Conservation (phyloP, 2,329 filamentous ascomycete genomes). For the Fonsecaea monophora region DNA sequence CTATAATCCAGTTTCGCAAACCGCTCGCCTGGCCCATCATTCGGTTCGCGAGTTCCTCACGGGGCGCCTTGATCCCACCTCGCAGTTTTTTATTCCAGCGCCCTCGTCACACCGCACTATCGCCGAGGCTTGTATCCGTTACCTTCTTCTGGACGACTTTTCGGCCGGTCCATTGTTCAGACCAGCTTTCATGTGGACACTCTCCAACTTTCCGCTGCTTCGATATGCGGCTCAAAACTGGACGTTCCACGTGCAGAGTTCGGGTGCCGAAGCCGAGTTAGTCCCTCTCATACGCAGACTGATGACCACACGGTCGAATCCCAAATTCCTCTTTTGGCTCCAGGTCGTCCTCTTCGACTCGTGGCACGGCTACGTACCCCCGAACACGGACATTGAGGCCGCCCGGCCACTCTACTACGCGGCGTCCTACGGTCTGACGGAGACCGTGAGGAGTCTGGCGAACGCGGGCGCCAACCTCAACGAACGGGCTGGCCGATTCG, state of each 20-base stretch:
- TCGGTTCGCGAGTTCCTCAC: slow-evolving; percentile 33
- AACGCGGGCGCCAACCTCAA: slow-evolving; percentile 22
- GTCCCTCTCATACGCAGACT: slow-evolving; percentile 29
- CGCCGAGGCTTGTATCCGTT: slow-evolving; percentile 29
- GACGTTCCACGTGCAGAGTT: slow-evolving; percentile 27
- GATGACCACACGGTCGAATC: slow-evolving; percentile 23
- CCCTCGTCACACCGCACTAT: slow-evolving; percentile 25
- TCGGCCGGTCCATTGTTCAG: slow-evolving; percentile 18
- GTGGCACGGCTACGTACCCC: slow-evolving; percentile 25
- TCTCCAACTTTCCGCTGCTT: slow-evolving; percentile 24
- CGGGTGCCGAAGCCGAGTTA: slow-evolving; percentile 27
- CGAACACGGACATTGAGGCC: slow-evolving; percentile 12
- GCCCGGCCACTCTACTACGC: slow-evolving; percentile 31
- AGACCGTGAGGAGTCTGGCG: slow-evolving; percentile 29
- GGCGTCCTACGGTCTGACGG: slow-evolving; percentile 29
- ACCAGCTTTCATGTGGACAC: slow-evolving; percentile 11
- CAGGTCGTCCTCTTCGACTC: slow-evolving; percentile 33
- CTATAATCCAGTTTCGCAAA: slow-evolving; percentile 23
- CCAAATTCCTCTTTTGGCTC: slow-evolving; percentile 33
- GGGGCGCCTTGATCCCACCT: slow-evolving; percentile 12
- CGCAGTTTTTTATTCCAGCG: slow-evolving; percentile 25
- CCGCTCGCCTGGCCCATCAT: slow-evolving; percentile 29
- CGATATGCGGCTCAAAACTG: slow-evolving; percentile 31
- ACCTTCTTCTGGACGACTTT: slow-evolving; percentile 31
- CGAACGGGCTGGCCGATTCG: slow-evolving; percentile 29